phyloP scores from a whole-genome alignment of 768 basidiomycete species.

The Cyclocybe cylindracea region DNA sequence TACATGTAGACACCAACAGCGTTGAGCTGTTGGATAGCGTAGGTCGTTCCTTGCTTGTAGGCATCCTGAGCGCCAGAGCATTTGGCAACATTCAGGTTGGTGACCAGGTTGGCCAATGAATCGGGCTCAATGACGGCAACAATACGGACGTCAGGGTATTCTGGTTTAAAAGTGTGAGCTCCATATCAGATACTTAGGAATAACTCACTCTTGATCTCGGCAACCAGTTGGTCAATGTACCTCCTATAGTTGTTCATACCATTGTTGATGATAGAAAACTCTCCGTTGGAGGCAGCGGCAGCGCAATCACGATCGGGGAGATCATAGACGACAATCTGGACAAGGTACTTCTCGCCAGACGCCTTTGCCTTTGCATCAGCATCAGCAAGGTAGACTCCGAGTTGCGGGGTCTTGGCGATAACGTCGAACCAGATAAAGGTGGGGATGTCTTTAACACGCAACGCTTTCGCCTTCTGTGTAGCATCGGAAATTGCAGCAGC shows the following conservation, averaged over 20 bases:
- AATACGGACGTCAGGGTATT: constrained; percentile 61
- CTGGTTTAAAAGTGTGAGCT: constrained; percentile 20
- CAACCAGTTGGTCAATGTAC: constrained; percentile 66
- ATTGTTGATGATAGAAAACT: constrained; percentile 58
- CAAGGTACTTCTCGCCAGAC: constrained; percentile 47
- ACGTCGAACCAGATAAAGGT: constrained; percentile 66
- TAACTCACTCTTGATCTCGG: constrained; percentile 49
- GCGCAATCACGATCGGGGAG: constrained; percentile 70
- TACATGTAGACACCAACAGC: constrained; percentile 59
- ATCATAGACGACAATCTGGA: constrained; percentile 59
- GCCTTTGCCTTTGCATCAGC: constrained; percentile 46
- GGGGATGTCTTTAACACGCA: constrained; percentile 55
- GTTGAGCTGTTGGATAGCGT: constrained; percentile 58
- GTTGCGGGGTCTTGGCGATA: constrained; percentile 52
- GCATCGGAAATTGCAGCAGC: constrained; percentile 50
- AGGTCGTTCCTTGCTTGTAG: constrained; percentile 47
- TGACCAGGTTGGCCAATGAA: constrained; percentile 68
- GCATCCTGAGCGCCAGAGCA: constrained; percentile 53
- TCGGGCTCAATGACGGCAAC: constrained; percentile 70
- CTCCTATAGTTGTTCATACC: constrained; percentile 55
- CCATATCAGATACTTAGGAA: neutral
- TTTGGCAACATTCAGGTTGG: constrained; percentile 61
- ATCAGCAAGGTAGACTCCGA: constrained; percentile 59
- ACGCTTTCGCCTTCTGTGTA: constrained; percentile 49
- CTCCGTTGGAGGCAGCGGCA: constrained; percentile 65